Conservation (phyloP, 2,329 filamentous ascomycete species). For the Herpotrichia juniperi region DNA sequence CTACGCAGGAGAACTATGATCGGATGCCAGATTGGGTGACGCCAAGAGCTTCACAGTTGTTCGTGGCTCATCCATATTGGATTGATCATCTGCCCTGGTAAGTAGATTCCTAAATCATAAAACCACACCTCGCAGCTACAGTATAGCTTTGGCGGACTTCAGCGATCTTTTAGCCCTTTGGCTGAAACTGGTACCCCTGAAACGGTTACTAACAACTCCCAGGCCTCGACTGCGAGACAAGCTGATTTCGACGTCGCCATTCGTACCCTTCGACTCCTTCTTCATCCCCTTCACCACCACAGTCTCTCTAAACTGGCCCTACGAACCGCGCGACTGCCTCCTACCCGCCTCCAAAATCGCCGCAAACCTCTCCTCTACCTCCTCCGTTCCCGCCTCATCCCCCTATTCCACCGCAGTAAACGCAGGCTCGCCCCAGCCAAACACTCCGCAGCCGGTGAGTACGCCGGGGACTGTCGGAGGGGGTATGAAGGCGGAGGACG, state of each 20-base stretch:
- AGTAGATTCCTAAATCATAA: slow-evolving; percentile 9
- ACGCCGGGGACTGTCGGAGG: slow-evolving; percentile 21
- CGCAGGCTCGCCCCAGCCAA: slow-evolving; percentile 32
- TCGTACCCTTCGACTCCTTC: slow-evolving; percentile 77
- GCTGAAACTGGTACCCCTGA: background rate
- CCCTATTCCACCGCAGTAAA: slow-evolving; percentile 39
- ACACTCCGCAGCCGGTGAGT: slow-evolving; percentile 27
- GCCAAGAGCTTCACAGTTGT: slow-evolving; percentile 70
- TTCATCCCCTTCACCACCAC: slow-evolving; percentile 82
- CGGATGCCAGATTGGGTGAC: slow-evolving; percentile 75
- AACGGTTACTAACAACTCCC: slow-evolving; percentile 18
- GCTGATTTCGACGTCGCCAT: slow-evolving; percentile 60
- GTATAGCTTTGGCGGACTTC: background rate
- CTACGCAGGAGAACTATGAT: slow-evolving; percentile 79
- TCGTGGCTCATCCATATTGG: slow-evolving; percentile 76
- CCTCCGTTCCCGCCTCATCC: slow-evolving; percentile 28
- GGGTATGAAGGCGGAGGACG: slow-evolving; percentile 39
- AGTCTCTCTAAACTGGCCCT: slow-evolving; percentile 82
- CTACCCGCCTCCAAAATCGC: slow-evolving; percentile 50
- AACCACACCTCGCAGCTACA: no score
- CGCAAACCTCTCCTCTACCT: slow-evolving; percentile 24
- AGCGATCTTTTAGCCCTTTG: background rate
- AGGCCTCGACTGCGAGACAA: slow-evolving; percentile 74
- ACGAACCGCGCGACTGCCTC: slow-evolving; percentile 74
- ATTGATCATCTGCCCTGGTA: slow-evolving; percentile 79